Evolutionary conservation across 23 red algal genomes (phyloP), one percentile per base, ranked within the genome.

Genomic region (Gracilariopsis chorda): DNA sequence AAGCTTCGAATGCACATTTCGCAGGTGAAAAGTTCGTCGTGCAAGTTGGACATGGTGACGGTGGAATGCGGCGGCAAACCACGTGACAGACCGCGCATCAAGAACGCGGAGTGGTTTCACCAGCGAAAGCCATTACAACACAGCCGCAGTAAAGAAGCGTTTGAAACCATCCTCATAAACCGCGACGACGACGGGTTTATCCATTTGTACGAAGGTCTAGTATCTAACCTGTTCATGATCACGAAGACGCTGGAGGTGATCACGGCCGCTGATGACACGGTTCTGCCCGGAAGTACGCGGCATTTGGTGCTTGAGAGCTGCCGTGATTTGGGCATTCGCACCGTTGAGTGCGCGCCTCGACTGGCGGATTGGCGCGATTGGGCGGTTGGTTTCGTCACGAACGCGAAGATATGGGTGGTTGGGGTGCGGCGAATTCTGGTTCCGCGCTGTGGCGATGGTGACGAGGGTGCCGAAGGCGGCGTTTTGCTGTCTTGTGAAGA

Each of bases 11-110:
- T 73, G 42, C 67, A 73, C 28, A 24, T 73, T 24, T 73, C 67
- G 29, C 36, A 42, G 24, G 47, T 46, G 39, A 73, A 73, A 24
- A 45, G 39, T 1, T 73, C 47, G 42, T 36, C 42, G 23, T 42
- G 47, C 20, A 73, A 24, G 23, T 33, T 13, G n/a, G 48, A 49
- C 32, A 68, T 70, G 13, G 42, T 90, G 21, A 35, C 37, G 42
- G 86, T 90, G 45, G 86, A 90, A 78, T 77, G 70, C 27, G 48
- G 86, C 20, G 86, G 86, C 21, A 61, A 63, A 40, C 86, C 86
- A 53, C 86, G 86, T 53, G 36, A 25, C 17, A 40, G 65, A 53
- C 70, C 86, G 23, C 39, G 43, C 7, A 41, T 90, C 11, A 90
- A 90, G 86, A 79, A 90, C 20, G 58, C 86, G 21, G 49, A 68